These are phyloP conservation scores for Blastobotrys malaysiensis DNA, from an alignment of 1,139 yeast genomes.

Conservation along the genomic window DNA sequence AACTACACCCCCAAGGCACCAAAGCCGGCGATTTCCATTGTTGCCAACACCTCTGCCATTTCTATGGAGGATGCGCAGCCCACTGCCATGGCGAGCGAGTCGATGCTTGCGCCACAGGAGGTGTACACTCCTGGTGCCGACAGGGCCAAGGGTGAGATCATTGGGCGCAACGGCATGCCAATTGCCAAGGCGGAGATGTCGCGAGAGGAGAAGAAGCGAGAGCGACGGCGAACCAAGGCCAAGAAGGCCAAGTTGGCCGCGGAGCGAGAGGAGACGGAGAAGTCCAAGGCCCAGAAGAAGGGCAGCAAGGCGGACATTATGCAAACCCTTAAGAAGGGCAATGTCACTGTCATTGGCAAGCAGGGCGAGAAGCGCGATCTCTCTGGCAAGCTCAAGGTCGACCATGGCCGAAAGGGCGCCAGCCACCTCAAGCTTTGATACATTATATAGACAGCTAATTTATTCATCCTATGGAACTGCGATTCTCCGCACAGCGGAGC, in stretches of 20 bases:
- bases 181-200: conserved; percentile 79
- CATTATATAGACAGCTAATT: not conserved
- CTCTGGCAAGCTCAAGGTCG: conserved; percentile 59
- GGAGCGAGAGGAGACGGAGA: conserved; percentile 35
- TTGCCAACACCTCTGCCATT: conserved; percentile 73
- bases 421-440: conserved; percentile 9
- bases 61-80: conserved; percentile 98
- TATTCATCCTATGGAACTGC: not conserved
- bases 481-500: not conserved
- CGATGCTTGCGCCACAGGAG: conserved; percentile 94
- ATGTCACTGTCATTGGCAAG: conserved; percentile 72
- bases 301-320: conserved; percentile 59
- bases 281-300: conserved; percentile 40
- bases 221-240: conserved; percentile 83
- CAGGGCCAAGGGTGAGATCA: conserved; percentile 51
- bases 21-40: conserved; percentile 71
- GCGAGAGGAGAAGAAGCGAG: conserved; percentile 79
- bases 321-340: conserved; percentile 67
- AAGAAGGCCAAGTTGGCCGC: conserved; percentile 57
- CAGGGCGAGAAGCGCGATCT: conserved; percentile 73
- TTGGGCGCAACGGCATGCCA: conserved; percentile 74
- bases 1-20: conserved; percentile 91
- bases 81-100: conserved; percentile 63
- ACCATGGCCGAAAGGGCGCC: conserved; percentile 11
- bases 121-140: conserved; percentile 59